A percentile compares a stretch with the other conserved stretches of the same genome.
Evolutionary conservation across 2,329 filamentous ascomycete species (phyloP).

Genomic region (Aspergillus spinulosporus): DNA sequence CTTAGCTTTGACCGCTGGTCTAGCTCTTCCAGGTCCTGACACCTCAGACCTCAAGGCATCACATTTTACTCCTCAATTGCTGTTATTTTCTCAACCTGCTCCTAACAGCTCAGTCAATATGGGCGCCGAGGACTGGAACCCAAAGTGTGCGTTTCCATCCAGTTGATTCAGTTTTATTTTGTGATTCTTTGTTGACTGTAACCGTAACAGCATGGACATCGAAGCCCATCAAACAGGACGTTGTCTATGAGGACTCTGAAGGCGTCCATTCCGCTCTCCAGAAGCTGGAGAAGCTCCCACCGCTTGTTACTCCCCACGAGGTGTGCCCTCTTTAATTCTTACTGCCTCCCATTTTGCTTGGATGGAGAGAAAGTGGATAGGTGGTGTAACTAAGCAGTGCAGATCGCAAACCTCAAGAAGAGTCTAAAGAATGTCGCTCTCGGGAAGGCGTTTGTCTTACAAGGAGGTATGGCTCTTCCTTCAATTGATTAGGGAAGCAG

Average conservation of each 20-base stretch:
- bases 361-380: too few species aligned
- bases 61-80: background rate
- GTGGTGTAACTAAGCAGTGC: constrained; percentile 9
- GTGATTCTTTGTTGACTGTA: background rate
- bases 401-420: constrained; percentile 74
- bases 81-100: background rate
- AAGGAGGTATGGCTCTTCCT: constrained; percentile 64
- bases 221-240: constrained; percentile 29
- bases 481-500: background rate
- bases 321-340: constrained; percentile 23
- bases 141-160: background rate
- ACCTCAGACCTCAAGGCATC: background rate
- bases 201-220: constrained; percentile 23
- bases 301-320: constrained; percentile 50
- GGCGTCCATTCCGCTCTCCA: constrained; percentile 42
- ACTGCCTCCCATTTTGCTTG: background rate
- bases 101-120: background rate
- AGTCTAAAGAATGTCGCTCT: constrained; percentile 81
- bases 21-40: background rate
- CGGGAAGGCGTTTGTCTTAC: constrained; percentile 88
- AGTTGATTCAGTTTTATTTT: constrained; percentile 44
- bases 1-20: background rate
- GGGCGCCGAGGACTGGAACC: background rate
- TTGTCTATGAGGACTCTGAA: constrained; percentile 45
- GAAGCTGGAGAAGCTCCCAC: constrained; percentile 48